Conservation (phyloP, 2,329 filamentous ascomycete genomes). For the Diaporthe citri region DNA sequence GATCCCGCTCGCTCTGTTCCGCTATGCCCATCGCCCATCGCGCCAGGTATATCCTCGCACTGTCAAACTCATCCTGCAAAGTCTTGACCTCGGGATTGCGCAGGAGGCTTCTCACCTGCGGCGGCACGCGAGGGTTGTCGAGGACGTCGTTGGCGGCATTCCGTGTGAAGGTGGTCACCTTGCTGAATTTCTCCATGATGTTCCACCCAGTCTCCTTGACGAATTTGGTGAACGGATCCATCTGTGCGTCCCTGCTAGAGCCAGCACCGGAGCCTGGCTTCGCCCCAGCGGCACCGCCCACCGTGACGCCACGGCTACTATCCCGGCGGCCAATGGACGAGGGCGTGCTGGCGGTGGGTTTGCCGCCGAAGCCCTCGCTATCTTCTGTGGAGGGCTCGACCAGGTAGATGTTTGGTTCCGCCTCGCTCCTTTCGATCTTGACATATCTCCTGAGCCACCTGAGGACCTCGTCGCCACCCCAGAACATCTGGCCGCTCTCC, state of each 20-base stretch:
- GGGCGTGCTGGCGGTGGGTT: slow-evolving; percentile 61
- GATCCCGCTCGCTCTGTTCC: slow-evolving; percentile 92
- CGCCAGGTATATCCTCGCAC: slow-evolving; percentile 91
- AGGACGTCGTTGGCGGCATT: slow-evolving; percentile 92
- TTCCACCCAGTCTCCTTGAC: slow-evolving; percentile 97
- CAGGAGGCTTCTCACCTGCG: slow-evolving; percentile 86
- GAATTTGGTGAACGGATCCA: slow-evolving; percentile 94
- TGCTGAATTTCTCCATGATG: slow-evolving; percentile 95
- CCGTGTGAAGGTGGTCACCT: slow-evolving; percentile 95
- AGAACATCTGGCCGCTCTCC: slow-evolving; percentile 88
- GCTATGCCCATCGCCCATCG: slow-evolving; percentile 99
- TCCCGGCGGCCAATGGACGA: slow-evolving; percentile 58
- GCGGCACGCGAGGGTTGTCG: slow-evolving; percentile 91
- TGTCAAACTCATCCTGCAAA: slow-evolving; percentile 96
- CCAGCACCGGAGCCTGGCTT: slow-evolving; percentile 49
- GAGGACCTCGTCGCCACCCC: slow-evolving; percentile 96
- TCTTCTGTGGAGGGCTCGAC: slow-evolving; percentile 91
- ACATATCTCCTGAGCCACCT: slow-evolving; percentile 91
- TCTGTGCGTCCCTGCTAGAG: slow-evolving; percentile 73
- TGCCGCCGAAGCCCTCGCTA: slow-evolving; percentile 80
- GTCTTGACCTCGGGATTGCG: slow-evolving; percentile 95
- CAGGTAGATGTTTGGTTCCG: slow-evolving; percentile 91
- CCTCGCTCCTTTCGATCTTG: slow-evolving; percentile 82
- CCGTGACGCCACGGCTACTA: slow-evolving; percentile 48
- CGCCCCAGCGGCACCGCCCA: slow-evolving; percentile 51